Evolutionary conservation across 179 eudicot genomes (phyloP).

Genomic region (Beta corolliflora): DNA sequence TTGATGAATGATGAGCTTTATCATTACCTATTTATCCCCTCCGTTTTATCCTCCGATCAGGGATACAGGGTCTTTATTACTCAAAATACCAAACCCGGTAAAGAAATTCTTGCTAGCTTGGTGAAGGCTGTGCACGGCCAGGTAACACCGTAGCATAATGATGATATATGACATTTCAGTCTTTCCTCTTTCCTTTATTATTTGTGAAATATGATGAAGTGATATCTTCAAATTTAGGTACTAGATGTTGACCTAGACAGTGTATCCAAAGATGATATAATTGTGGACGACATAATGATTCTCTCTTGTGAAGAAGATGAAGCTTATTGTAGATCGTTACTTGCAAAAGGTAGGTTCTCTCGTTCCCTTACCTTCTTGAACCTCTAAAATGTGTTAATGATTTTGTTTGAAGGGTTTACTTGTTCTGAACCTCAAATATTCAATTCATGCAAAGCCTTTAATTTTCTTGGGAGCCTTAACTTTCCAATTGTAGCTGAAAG

Average conservation of each 20-base stretch:
- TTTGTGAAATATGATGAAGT: not conserved
- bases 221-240: conserved; percentile 18
- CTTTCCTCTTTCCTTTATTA: too few relatives aligned
- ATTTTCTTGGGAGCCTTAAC: too few relatives aligned
- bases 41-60: conserved; percentile 33
- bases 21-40: not conserved
- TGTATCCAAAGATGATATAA: conserved; percentile 32
- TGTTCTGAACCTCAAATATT: not conserved
- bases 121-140: conserved; percentile 69
- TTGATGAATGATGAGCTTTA: not conserved
- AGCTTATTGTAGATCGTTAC: conserved; percentile 51
- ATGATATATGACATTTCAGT: too few relatives aligned
- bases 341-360: conserved; percentile 49
- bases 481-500: too few relatives aligned
- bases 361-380: not conserved
- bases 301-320: conserved; percentile 76
- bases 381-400: not conserved
- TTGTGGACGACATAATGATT: conserved; percentile 50
- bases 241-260: conserved; percentile 16
- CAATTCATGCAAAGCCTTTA: too few relatives aligned
- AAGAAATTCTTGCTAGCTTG: conserved; percentile 63
- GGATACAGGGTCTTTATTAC: conserved; percentile 66
- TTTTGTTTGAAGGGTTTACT: not conserved
- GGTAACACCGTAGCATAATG: conserved; percentile 32
- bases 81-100: conserved; percentile 64